phyloP scores from a whole-genome alignment of 495 filamentous ascomycete genomes.

The Penicillium canariense region DNA sequence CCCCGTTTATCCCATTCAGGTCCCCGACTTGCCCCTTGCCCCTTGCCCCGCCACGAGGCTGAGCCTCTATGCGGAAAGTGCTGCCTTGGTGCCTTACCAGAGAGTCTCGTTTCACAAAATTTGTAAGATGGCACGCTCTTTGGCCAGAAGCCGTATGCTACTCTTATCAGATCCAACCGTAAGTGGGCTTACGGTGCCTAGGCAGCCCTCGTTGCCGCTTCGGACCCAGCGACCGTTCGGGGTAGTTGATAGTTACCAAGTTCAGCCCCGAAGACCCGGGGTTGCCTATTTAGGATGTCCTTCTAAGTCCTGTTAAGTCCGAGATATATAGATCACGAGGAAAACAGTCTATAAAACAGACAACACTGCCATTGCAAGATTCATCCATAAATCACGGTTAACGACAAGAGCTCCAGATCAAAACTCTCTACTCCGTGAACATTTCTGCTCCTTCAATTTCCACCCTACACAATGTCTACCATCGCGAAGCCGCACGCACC shows the following conservation, averaged over 20 bases:
- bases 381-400: background rate
- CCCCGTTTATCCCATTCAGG: constrained; percentile 1
- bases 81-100: background rate
- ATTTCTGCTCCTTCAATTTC: background rate
- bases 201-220: background rate
- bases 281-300: background rate
- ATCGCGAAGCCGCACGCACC: background rate
- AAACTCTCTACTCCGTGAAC: background rate
- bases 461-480: background rate
- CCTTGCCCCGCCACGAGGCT: constrained; percentile 21
- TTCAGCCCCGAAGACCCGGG: background rate
- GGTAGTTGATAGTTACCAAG: background rate
- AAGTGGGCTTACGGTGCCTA: background rate
- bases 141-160: background rate
- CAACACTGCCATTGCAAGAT: background rate
- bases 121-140: too few species aligned
- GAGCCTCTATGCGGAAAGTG: background rate
- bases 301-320: background rate
- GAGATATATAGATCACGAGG: background rate
- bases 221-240: background rate
- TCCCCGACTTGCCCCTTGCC: constrained; percentile 16
- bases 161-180: background rate
- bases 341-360: background rate
- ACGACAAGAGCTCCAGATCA: background rate
- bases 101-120: background rate